Base-by-base conservation (phyloP, 2,329 filamentous ascomycete species). In the Aurifilum marmelostoma region DNA sequence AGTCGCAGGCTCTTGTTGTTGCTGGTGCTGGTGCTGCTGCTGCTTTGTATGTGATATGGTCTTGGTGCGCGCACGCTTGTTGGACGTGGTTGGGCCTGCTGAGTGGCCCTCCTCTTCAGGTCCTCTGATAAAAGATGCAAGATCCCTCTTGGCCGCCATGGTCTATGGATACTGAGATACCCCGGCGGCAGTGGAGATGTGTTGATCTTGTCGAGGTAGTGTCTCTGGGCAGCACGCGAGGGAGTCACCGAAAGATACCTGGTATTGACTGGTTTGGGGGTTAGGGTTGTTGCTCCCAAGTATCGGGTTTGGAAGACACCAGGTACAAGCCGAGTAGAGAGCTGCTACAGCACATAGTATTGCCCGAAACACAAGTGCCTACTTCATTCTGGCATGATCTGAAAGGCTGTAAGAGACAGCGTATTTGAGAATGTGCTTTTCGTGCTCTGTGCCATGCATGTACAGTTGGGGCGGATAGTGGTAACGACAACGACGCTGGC, bases 1-100 rank as follows among this genome's bases (percentile, higher is more conserved):
- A 69, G 89, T 83, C 63, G 80, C 79, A 5, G 81, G 80, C 72
- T 82, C 80, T 61, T 62, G 54, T 27, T 18, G 18, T n/a, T 60
- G 56, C 7, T 60, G 59, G 2, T 61, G 59, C 34, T 60, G 58
- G 32, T 60, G 59, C 34, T 61, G 59, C 59, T 61, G 79, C 65
- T 81, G 79, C 70, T 78, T 79, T 37, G 74, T 75, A 68, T 78
- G 70, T 74, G 78, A 70, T 74, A 78, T 81, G 47, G 74, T 64
- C 16, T 70, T 39, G 71, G 59, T 74, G 68, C 65, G 74, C 71
- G 63, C 72, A 67, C 74, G 74, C 65, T 77, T 77, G 66, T 50
- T 72, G 21, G 73, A 65, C 4, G 72, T 61, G 27, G 67, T 60
- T 2, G 62, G 32, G 18, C n/a, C n/a, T n/a, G 64, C 8, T 7